Evolutionary conservation across 495 filamentous ascomycete genomes (phyloP).

Genomic region (Cercophora newfieldiana): DNA sequence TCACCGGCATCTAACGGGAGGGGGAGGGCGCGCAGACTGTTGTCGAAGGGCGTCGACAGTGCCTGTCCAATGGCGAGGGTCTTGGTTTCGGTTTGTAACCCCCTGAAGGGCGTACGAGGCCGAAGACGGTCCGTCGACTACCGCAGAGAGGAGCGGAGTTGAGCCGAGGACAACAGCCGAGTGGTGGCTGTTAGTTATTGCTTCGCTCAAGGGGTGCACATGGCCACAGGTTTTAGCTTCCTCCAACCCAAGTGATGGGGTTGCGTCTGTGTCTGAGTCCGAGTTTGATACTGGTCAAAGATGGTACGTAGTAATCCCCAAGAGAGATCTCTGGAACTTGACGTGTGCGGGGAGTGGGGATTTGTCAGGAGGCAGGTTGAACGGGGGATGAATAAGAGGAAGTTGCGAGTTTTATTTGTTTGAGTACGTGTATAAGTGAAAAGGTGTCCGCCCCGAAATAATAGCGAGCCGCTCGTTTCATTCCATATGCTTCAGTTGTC

Average conservation of each 20-base stretch:
- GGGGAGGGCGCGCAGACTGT: conserved; percentile 14
- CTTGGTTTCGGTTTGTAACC: neutral
- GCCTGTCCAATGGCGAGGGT: neutral
- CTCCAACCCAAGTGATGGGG: neutral
- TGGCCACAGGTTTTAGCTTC: neutral
- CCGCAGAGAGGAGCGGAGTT: neutral
- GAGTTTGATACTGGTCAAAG: neutral
- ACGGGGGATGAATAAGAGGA: neutral
- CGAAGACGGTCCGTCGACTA: neutral
- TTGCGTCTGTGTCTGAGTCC: too few relatives aligned
- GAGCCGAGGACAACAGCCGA: neutral
- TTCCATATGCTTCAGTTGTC: conserved; percentile 28
- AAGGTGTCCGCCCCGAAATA: conserved; percentile 6
- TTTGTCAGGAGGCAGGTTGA: neutral
- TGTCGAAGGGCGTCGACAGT: conserved; percentile 19
- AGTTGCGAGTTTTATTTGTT: neutral
- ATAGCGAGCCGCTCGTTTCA: conserved; percentile 18
- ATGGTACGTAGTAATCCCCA: neutral
- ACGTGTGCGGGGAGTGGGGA: neutral
- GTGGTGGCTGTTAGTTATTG: neutral
- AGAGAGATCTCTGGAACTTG: neutral
- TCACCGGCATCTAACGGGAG: conserved; percentile 24
- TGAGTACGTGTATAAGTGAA: neutral
- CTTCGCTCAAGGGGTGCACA: neutral
- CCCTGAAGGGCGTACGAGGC: conserved; percentile 5